Percentiles rank a stretch among this genome's conserved stretches.
phyloP scores from a whole-genome alignment of 2,329 filamentous ascomycete species.

The Phialocephala sp. region DNA sequence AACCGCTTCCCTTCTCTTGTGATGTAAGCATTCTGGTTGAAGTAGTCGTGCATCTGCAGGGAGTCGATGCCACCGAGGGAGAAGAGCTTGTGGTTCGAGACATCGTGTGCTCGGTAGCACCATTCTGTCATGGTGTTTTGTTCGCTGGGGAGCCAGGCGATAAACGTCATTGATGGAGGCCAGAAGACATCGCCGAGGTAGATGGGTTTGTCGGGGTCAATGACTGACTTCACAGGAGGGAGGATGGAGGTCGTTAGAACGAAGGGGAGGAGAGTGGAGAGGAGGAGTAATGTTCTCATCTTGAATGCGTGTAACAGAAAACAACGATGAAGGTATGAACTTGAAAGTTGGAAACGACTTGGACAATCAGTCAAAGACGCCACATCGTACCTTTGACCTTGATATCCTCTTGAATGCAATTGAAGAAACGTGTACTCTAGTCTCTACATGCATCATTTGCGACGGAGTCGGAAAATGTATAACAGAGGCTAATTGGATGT shows the following conservation, averaged over 20 bases:
- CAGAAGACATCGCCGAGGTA: constrained; percentile 41
- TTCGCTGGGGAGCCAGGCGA: constrained; percentile 37
- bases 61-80: constrained; percentile 30
- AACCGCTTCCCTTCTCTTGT: constrained; percentile 33
- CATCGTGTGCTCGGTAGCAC: constrained; percentile 35
- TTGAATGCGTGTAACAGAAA: constrained; percentile 1
- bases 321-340: neutral
- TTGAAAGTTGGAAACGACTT: neutral
- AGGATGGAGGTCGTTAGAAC: constrained; percentile 12
- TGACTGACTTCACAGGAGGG: constrained; percentile 14
- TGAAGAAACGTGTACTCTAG: constrained; percentile 31
- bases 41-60: constrained; percentile 37
- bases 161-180: constrained; percentile 38
- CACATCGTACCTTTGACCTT: neutral
- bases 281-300: constrained; percentile 27
- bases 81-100: constrained; percentile 30
- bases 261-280: constrained; percentile 20
- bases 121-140: constrained; percentile 31
- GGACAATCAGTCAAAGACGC: neutral
- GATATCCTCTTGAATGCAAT: constrained; percentile 16
- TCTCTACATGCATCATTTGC: neutral
- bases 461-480: neutral
- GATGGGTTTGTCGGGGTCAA: constrained; percentile 34
- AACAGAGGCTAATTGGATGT: constrained; percentile 21
- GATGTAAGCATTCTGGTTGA: constrained; percentile 33